These are phyloP conservation scores for Bromus sterilis DNA, from an alignment of 176 grass and related monocot genomes.

Conservation along the genomic window DNA sequence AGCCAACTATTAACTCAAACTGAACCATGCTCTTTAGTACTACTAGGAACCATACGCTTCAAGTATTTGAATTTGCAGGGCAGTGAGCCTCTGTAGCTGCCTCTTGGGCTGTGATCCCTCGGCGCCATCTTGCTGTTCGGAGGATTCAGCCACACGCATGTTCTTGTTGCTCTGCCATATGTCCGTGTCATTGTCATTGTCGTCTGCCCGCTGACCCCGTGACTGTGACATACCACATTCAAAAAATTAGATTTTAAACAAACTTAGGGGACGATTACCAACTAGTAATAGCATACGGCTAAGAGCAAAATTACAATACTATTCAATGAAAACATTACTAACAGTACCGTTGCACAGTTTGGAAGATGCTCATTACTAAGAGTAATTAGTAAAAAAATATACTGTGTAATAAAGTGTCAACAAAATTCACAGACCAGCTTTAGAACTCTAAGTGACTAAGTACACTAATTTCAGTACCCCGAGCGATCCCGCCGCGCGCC, in stretches of 20 bases:
- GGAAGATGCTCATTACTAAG: neutral
- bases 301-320: too few relatives aligned
- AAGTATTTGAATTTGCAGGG: conserved; percentile 8
- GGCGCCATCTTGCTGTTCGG: neutral
- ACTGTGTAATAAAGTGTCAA: too few relatives aligned
- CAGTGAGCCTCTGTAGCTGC: conserved; percentile 2
- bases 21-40: neutral
- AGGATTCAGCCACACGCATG: neutral
- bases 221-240: neutral
- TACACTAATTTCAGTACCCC: too few relatives aligned
- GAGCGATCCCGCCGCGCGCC: too few relatives aligned
- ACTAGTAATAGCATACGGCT: too few relatives aligned
- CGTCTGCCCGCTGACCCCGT: neutral
- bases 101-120: neutral
- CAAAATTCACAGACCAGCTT: too few relatives aligned
- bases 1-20: neutral
- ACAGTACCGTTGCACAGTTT: too few relatives aligned
- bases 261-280: too few relatives aligned
- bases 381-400: too few relatives aligned
- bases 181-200: neutral
- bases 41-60: conserved; percentile 36
- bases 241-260: too few relatives aligned
- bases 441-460: too few relatives aligned
- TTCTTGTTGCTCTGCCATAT: neutral
- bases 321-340: too few relatives aligned